These are phyloP conservation scores for Chytriomyces sp. DNA, from an alignment of 192 early-diverging fungal species.

Conservation along the genomic window DNA sequence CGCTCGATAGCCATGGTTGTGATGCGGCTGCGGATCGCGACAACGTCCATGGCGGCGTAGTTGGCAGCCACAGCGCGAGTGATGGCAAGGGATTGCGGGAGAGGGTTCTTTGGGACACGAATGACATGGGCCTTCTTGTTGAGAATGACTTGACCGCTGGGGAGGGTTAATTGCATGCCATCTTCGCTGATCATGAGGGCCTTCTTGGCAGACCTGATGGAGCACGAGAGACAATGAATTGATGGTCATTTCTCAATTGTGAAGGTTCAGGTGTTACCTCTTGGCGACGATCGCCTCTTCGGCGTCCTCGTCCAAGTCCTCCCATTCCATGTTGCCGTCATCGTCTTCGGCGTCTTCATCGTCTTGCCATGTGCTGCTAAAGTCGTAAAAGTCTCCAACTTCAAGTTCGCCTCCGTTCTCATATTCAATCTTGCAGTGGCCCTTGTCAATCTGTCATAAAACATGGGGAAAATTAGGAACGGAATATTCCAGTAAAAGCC, in stretches of 20 bases:
- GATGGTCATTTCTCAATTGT: not conserved
- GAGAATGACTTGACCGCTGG: constrained; percentile 60
- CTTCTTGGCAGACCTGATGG: constrained; percentile 12
- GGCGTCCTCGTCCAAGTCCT: constrained; percentile 38
- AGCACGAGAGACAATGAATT: not conserved
- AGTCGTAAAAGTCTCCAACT: constrained; percentile 95
- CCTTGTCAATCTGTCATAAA: constrained; percentile 72
- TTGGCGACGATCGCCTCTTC: constrained; percentile 16
- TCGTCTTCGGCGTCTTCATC: constrained; percentile 52
- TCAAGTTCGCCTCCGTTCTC: constrained; percentile 91
- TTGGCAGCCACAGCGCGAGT: constrained; percentile 19
- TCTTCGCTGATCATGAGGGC: constrained; percentile 67
- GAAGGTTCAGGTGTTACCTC: not conserved
- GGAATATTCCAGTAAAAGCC: not conserved
- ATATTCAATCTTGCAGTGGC: constrained; percentile 96
- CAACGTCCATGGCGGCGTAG: constrained; percentile 30
- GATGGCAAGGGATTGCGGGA: constrained; percentile 29
- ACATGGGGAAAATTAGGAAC: not conserved
- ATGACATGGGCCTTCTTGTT: constrained; percentile 23
- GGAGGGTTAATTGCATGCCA: constrained; percentile 84
- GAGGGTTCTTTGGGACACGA: constrained; percentile 10
- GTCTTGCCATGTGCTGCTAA: constrained; percentile 82
- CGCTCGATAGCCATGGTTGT: constrained; percentile 20
- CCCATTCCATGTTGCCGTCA: constrained; percentile 40
- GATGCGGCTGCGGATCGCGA: constrained; percentile 19